Evolutionary conservation across 2,329 filamentous ascomycete genomes (phyloP), one percentile per base, ranked within the genome.

Genomic region (Aspergillus pseudoterreus): DNA sequence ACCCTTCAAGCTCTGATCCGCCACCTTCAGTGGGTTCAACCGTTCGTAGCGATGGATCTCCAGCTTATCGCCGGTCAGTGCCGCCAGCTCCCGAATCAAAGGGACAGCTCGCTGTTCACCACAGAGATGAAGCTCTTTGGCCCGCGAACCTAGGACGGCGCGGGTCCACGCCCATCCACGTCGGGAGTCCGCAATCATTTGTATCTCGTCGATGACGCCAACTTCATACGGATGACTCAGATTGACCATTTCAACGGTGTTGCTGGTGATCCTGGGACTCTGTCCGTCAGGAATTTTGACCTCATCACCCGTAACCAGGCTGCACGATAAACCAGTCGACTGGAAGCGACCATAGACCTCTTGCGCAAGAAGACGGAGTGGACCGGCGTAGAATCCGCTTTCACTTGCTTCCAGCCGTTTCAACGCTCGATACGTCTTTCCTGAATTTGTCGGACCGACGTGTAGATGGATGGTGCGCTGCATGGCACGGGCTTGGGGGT

Each of bases 121-220:
- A 68, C 94, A 99, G 0, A 99, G 79, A 71, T 99, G 94, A 5
- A 99, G 78, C 66, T 99, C 94, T 61, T 85, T 86, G 4, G 90
- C 94, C 70, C 88, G 86, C 1, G 96, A 80, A 33, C 94, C 94
- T 4, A 99, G 77, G 12, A 97, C 78, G 2, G 94, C 94, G 62
- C 91, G 84, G 1, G 92, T 96, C 94, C 94, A 99, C 2, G 91
- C 92, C 85, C 88, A 95, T 1, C 95, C 94, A 60, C 94, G 86
- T 0, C 90, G 83, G 0, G 69, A 56, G 63, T 91, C 86, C 14
- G 83, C 86, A 59, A 99, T 90, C 94, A 99, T 97, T 71, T 99
- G 94, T 51, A 99, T 97, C 74, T 99, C 94, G 66, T 99, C 94
- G 56, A 99, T 92, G 59, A 99, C 92, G 1, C 90, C 92, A 33